phyloP scores from a whole-genome alignment of 2,329 filamentous ascomycete genomes.

The Hypoxylon sp. region DNA sequence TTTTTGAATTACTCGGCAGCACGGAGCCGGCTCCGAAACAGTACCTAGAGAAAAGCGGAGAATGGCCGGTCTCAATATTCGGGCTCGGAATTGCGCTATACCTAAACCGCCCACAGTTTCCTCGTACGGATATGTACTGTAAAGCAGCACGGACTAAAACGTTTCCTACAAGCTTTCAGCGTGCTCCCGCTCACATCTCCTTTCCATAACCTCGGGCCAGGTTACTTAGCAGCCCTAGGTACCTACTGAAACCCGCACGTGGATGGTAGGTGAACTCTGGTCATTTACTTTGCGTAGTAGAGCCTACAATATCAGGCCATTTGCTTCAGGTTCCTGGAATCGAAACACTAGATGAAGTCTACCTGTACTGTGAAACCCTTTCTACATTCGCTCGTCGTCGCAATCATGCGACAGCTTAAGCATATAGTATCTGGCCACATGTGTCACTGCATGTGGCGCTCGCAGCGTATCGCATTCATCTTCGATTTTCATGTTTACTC shows the following conservation, averaged over 20 bases:
- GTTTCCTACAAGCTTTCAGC: neutral
- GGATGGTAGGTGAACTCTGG: neutral
- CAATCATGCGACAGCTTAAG: neutral
- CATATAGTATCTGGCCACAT: neutral
- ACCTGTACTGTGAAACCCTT: slow-evolving; percentile 4
- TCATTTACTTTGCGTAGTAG: neutral
- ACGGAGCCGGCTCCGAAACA: neutral
- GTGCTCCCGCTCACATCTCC: neutral
- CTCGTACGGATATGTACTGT: neutral
- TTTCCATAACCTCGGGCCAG: neutral
- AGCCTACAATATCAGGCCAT: neutral
- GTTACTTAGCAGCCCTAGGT: no score
- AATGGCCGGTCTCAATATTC: neutral
- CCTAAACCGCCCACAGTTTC: neutral
- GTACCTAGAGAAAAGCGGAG: neutral
- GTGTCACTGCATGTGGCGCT: neutral
- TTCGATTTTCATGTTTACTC: slow-evolving; percentile 13
- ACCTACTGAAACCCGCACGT: no score
- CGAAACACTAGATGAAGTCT: slow-evolving; percentile 1
- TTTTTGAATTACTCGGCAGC: neutral
- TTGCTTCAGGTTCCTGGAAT: neutral
- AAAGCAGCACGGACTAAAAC: neutral
- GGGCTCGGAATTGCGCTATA: neutral
- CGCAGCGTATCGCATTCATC: neutral
- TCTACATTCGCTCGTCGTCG: neutral